Percentiles rank a stretch among this genome's conserved stretches.
Conservation (phyloP, 768 basidiomycete genomes). For the Boletellus ananiceps region DNA sequence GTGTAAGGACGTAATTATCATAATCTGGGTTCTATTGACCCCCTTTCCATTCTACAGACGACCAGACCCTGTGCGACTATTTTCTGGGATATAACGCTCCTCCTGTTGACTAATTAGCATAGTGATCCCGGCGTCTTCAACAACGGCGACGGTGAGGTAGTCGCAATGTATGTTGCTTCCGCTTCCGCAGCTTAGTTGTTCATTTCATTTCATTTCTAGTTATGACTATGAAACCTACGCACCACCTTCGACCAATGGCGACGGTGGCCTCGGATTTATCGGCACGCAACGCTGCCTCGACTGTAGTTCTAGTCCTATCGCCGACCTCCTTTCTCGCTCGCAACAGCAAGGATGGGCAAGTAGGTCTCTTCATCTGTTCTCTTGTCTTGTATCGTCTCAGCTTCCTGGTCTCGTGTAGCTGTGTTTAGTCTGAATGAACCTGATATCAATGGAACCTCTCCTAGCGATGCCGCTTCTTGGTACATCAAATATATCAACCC, state of each 20-base stretch:
- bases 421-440: constrained; percentile 38
- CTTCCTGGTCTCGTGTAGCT: constrained; percentile 9
- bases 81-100: background rate
- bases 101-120: constrained; percentile 3
- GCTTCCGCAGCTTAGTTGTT: background rate
- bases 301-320: constrained; percentile 34
- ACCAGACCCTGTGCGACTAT: constrained; percentile 27
- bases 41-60: constrained; percentile 13
- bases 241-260: constrained; percentile 33
- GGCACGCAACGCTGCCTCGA: constrained; percentile 38
- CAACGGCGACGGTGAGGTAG: constrained; percentile 33
- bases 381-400: background rate
- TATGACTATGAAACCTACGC: constrained; percentile 35
- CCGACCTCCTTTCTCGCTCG: constrained; percentile 30
- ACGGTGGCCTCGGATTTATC: constrained; percentile 35
- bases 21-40: background rate
- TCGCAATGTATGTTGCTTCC: constrained; percentile 26
- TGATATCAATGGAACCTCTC: constrained; percentile 28
- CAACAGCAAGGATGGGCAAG: constrained; percentile 30
- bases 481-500: constrained; percentile 36
- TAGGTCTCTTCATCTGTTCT: constrained; percentile 9
- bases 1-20: constrained; percentile 16
- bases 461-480: constrained; percentile 33
- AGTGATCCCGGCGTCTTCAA: constrained; percentile 30
- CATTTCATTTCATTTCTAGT: background rate